Conservation (phyloP, 2,329 filamentous ascomycete species). For the Sarocladium strictum region DNA sequence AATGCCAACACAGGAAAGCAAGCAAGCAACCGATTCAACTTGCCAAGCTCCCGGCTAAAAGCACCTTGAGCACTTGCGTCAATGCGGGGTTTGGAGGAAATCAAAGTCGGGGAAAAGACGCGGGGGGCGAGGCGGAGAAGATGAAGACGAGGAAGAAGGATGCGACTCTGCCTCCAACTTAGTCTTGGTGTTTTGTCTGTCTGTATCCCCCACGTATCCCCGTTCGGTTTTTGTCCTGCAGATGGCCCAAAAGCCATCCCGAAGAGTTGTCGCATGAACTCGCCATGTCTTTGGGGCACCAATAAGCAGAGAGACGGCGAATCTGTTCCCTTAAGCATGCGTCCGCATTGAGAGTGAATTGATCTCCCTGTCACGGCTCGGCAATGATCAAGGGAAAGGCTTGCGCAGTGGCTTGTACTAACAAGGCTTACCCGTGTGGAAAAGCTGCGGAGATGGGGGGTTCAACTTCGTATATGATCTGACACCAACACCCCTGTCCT, state of each 20-base stretch:
- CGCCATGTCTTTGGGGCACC: too few species aligned
- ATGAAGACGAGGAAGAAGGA: too few species aligned
- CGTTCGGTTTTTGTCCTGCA: too few species aligned
- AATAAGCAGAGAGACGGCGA: not conserved
- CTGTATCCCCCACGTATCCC: too few species aligned
- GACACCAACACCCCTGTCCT: not conserved
- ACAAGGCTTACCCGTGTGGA: not conserved
- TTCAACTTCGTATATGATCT: not conserved
- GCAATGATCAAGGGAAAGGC: not conserved
- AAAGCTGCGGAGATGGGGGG: not conserved
- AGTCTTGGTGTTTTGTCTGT: too few species aligned
- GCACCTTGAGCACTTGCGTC: not conserved
- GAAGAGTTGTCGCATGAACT: too few species aligned
- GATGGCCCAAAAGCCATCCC: too few species aligned
- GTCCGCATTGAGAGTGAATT: too few species aligned
- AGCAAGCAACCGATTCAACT: too few species aligned
- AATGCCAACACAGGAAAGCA: too few species aligned
- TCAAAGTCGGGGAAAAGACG: not conserved
- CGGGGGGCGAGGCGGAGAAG: not conserved
- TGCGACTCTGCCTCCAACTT: not conserved
- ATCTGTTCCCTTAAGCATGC: not conserved
- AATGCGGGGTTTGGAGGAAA: not conserved
- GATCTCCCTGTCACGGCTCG: too few species aligned
- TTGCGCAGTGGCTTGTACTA: not conserved
- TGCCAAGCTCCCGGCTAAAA: not conserved